Base-by-base conservation (phyloP, 768 basidiomycete species). In the Mycena latifolia region DNA sequence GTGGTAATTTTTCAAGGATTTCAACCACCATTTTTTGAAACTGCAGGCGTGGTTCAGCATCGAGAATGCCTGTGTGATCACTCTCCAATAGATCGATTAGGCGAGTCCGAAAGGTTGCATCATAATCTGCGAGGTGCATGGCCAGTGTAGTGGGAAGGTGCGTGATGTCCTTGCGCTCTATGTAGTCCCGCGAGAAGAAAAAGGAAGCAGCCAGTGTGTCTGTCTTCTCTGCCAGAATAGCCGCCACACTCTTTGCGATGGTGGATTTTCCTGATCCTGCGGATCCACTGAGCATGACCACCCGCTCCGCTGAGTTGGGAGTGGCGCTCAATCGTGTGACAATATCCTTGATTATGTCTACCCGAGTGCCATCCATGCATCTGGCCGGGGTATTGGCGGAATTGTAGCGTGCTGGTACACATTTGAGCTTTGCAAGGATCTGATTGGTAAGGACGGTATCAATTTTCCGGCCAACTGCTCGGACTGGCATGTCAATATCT, bases 341-440 rank as follows among this genome's bases (percentile, higher is more conserved):
- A 8, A 31, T 20, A n/a, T 51, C 28, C 14, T 33, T 51, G 50
- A 51, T 51, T n/a, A 51, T 5, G 1, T 31, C 50, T 2, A 51
- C 50, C 14, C 50, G 28, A 5, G 50, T 51, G 4, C 50, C 50
- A 8, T 31, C 29, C 50, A 51, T 51, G 29, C 50, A 51, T 33
- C n/a, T 33, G 8, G 31, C 29, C 20, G 50, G 50, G 17, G 50
- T 51, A 51, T 51, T 51, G 14, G 3, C 50, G 8, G 28, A 5
- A 33, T 51, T 31, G 17, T 51, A 51, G 27, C 29, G 50, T 17
- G 50, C 50, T 51, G 50, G 50, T 2, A 51, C 28, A 51, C 50
- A 33, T n/a, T 51, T 51, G 28, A 51, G 37, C 17, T 27, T 2
- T 5, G 4, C 37, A 5, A 39, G 37, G 11, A 15, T 35, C 8